phyloP scores from a whole-genome alignment of 1,284 basidiomycete genomes.

The Mycocalia duriaeana region DNA sequence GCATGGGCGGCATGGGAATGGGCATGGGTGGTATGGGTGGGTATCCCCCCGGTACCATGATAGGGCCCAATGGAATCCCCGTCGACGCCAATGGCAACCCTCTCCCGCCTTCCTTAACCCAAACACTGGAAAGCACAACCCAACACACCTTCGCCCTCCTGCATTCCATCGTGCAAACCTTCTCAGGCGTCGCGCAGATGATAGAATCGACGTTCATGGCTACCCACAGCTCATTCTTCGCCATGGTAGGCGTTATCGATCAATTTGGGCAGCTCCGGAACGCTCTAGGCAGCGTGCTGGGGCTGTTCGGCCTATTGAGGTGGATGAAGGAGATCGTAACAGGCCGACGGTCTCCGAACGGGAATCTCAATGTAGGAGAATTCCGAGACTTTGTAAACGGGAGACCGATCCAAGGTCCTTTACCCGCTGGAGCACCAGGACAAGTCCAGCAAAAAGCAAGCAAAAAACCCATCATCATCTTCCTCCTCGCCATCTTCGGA shows the following conservation, averaged over 20 bases:
- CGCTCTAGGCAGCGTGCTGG: conserved; percentile 90
- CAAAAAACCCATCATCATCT: conserved; percentile 90
- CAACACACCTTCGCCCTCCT: conserved; percentile 91
- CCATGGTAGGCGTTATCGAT: conserved; percentile 97
- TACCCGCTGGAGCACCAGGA: conserved; percentile 34
- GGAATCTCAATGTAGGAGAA: conserved; percentile 46
- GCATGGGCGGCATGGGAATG: conserved; percentile 38
- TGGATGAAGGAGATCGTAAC: conserved; percentile 73
- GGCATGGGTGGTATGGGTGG: conserved; percentile 37
- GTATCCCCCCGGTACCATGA: conserved; percentile 41
- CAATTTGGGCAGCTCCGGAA: conserved; percentile 90
- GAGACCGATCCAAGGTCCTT: conserved; percentile 54
- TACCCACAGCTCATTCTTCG: conserved; percentile 96
- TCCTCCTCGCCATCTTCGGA: conserved; percentile 93
- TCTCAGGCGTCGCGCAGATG: conserved; percentile 95
- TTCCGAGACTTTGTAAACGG: conserved; percentile 70
- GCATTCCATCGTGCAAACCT: conserved; percentile 93
- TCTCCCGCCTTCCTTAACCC: conserved; percentile 69
- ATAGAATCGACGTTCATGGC: conserved; percentile 98
- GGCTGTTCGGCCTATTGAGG: conserved; percentile 84
- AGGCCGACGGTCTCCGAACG: conserved; percentile 38
- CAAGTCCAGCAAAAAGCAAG: too few species aligned
- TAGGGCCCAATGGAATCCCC: conserved; percentile 43
- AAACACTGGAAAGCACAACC: conserved; percentile 85
- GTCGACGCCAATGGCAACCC: conserved; percentile 46